A percentile compares a stretch with the other conserved stretches of the same genome.
phyloP scores from a whole-genome alignment of 257 asterid species.

The Perilla frutescens region DNA sequence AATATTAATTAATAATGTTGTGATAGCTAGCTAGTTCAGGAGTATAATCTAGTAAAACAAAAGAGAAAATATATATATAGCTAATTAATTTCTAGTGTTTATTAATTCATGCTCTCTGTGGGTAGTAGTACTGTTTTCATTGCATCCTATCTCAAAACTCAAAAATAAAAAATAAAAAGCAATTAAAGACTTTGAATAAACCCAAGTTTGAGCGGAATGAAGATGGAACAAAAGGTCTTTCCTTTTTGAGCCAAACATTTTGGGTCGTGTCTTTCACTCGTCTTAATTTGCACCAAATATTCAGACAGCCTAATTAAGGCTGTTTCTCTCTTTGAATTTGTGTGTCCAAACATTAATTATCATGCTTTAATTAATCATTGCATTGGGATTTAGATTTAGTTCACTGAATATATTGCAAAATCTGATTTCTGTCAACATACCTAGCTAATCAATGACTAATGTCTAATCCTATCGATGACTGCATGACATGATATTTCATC shows the following conservation, averaged over 20 bases:
- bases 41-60: too few relatives aligned
- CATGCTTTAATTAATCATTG: not conserved
- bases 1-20: too few relatives aligned
- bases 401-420: slow-evolving; percentile 43
- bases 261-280: slow-evolving; percentile 9
- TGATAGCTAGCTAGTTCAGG: too few relatives aligned
- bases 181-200: slow-evolving; percentile 17
- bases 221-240: not conserved
- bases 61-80: too few relatives aligned
- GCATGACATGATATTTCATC: too few relatives aligned
- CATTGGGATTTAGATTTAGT: slow-evolving; percentile 19
- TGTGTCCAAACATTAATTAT: slow-evolving; percentile 20
- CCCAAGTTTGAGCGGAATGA: slow-evolving; percentile 10
- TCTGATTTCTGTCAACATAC: not conserved
- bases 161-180: too few relatives aligned
- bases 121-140: too few relatives aligned
- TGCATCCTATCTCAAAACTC: not conserved
- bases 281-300: slow-evolving; percentile 27
- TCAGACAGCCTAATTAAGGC: slow-evolving; percentile 27
- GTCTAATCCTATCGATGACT: slow-evolving; percentile 12
- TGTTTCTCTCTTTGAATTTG: not conserved
- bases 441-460: not conserved
- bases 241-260: slow-evolving; percentile 30
- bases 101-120: too few relatives aligned
- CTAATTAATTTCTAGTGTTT: too few relatives aligned